These are phyloP conservation scores for Quillaja saponaria DNA, from an alignment of 306 rosid genomes.

Conservation along the genomic window DNA sequence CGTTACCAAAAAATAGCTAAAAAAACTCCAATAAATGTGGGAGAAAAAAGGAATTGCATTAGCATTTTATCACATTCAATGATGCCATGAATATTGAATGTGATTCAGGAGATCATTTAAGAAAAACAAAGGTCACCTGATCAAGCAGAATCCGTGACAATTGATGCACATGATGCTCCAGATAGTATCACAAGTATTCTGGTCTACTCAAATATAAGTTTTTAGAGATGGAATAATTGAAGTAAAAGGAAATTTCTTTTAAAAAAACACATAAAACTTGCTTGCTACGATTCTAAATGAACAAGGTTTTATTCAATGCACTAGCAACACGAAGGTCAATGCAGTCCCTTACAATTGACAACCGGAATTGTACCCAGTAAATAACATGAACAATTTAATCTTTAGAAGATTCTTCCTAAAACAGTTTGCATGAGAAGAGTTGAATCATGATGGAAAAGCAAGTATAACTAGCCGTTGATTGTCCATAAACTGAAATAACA, in stretches of 20 bases:
- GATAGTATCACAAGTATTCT: conserved; percentile 64
- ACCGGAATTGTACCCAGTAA: neutral
- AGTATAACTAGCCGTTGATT: neutral
- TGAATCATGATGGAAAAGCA: conserved; percentile 2
- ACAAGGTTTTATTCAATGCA: conserved; percentile 5
- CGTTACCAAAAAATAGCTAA: conserved; percentile 69
- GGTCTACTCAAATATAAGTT: conserved; percentile 84
- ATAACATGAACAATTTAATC: conserved; percentile 10
- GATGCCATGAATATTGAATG: conserved; percentile 15
- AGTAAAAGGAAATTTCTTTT: conserved; percentile 13
- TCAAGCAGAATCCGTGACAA: conserved; percentile 78
- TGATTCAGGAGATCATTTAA: conserved; percentile 2
- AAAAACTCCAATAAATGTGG: conserved; percentile 75
- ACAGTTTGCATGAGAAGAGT: neutral
- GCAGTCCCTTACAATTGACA: neutral
- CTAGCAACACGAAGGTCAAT: neutral
- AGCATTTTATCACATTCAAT: conserved; percentile 31
- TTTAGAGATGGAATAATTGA: conserved; percentile 49
- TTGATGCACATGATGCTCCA: conserved; percentile 91
- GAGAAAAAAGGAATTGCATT: conserved; percentile 81
- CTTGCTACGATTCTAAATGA: neutral
- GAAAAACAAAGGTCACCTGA: conserved; percentile 57
- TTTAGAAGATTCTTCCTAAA: neutral
- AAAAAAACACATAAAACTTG: conserved; percentile 4
- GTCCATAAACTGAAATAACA: too few relatives aligned